Evolutionary conservation across 495 filamentous ascomycete species (phyloP), one percentile per base, ranked within the genome.

Genomic region (Xylaria scruposa): DNA sequence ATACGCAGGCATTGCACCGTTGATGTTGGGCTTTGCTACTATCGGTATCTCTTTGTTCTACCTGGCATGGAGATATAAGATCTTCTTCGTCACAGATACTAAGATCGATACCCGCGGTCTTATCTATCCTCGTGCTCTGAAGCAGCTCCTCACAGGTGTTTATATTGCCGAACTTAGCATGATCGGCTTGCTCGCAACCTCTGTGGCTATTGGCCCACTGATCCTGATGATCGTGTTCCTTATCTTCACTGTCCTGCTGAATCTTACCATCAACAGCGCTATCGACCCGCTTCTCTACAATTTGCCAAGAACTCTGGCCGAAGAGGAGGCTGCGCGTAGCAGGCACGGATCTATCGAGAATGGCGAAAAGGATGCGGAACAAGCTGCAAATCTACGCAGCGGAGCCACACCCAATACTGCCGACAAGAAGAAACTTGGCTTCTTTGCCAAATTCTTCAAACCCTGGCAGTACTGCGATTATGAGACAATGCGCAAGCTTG

Each of bases 31-130:
- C 29, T 98, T 98, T 81, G 92, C 92, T 44, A 90, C 91, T 24
- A 85, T 98, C 63, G 95, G 93, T 70, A 85, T 98, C 70, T 90
- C 87, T 67, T 85, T 97, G 67, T 93, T 99, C 83, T 98, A 98
- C 82, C 85, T 97, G 60, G 95, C 96, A 67, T 98, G 93, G 88
- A 90, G 94, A 6, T 98, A 99, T 87, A 97, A 99, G 78, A 79
- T 98, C 76, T 87, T 99, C 60, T 99, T 97, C 81, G 94, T 97
- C 63, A 93, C 91, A 64, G 93, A 97, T 76, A 88, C 91, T 38
- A 72, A 86, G 65, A 91, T 98, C 78, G 95, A 99, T 82, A 98
- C 96, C 33, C 94, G 97, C 74, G 96, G 96, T 68, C 89, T 92
- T 46, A 89, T 92, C 72, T 99, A 98, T 78, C 90, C 92, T 5